A percentile compares a stretch with the other conserved stretches of the same genome.
Evolutionary conservation across 768 basidiomycete genomes (phyloP).

Genomic region (Gymnopilus junonius): DNA sequence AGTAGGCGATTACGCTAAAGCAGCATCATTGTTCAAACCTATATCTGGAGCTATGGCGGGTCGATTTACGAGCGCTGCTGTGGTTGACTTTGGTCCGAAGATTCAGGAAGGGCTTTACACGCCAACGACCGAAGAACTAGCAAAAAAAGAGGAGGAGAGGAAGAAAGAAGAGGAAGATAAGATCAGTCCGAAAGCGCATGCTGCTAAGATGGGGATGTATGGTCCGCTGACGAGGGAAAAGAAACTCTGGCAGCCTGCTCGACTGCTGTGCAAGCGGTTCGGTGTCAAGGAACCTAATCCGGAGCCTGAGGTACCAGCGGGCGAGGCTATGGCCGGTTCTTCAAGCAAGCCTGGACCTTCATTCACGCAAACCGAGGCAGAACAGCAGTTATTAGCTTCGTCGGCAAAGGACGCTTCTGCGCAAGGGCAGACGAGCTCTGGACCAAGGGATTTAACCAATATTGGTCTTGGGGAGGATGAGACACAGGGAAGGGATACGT

Average conservation of each 20-base stretch:
- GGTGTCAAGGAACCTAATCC: slow-evolving; percentile 88
- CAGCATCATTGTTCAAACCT: slow-evolving; percentile 90
- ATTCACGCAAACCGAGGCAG: slow-evolving; percentile 28
- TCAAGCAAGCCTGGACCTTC: slow-evolving; percentile 18
- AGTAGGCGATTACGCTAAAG: slow-evolving; percentile 82
- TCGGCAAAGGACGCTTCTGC: slow-evolving; percentile 17
- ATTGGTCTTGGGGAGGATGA: slow-evolving; percentile 94
- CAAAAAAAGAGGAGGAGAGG: slow-evolving; percentile 45
- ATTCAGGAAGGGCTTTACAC: slow-evolving; percentile 71
- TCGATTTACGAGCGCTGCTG: slow-evolving; percentile 84
- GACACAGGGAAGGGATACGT: slow-evolving; percentile 81
- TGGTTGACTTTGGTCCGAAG: slow-evolving; percentile 68
- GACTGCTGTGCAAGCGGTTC: slow-evolving; percentile 90
- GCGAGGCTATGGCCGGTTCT: slow-evolving; percentile 22
- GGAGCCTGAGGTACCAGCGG: slow-evolving; percentile 42
- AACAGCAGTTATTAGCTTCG: slow-evolving; percentile 1
- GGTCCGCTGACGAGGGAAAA: slow-evolving; percentile 83
- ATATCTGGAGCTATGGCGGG: slow-evolving; percentile 91
- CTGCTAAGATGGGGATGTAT: slow-evolving; percentile 88
- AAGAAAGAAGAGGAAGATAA: slow-evolving; percentile 54
- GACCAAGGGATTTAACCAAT: slow-evolving; percentile 71
- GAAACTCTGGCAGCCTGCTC: slow-evolving; percentile 79
- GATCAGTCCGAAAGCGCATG: slow-evolving; percentile 77
- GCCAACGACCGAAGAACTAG: slow-evolving; percentile 51
- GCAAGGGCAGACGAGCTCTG: slow-evolving; percentile 18